Conservation (phyloP, 208 protist genomes). For the Crithidia expoeki region DNA sequence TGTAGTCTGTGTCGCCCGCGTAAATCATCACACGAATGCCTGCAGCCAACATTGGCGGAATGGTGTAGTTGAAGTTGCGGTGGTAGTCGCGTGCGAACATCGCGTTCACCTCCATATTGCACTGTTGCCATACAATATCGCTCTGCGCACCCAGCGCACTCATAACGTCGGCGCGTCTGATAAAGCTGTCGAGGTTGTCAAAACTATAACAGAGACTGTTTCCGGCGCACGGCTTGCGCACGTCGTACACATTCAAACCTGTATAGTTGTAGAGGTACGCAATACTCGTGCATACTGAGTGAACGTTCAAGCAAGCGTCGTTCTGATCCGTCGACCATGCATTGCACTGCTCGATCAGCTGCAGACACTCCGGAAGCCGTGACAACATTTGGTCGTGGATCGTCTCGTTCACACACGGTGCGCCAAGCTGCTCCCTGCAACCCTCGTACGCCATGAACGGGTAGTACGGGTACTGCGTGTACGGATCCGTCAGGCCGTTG, state of each 20-base stretch:
- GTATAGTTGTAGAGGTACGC: conserved; percentile 29
- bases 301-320: conserved; percentile 22
- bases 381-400: conserved; percentile 56
- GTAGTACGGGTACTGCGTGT: too few relatives aligned
- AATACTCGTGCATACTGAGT: not conserved
- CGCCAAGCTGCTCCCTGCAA: too few relatives aligned
- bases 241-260: conserved; percentile 89
- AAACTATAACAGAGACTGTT: not conserved
- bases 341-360: conserved; percentile 43
- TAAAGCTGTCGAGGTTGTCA: not conserved
- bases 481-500: too few relatives aligned
- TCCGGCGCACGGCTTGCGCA: conserved; percentile 61
- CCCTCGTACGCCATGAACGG: too few relatives aligned
- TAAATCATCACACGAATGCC: too few relatives aligned
- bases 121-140: conserved; percentile 15
- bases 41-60: too few relatives aligned
- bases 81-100: conserved; percentile 75
- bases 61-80: too few relatives aligned
- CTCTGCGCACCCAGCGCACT: not conserved
- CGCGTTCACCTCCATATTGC: conserved; percentile 50
- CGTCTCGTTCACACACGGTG: too few relatives aligned
- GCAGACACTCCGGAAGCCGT: conserved; percentile 50
- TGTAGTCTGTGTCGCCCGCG: too few relatives aligned
- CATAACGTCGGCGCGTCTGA: not conserved
- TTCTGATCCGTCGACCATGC: not conserved